These are phyloP conservation scores for Fusarium sp. DNA, from an alignment of 2,329 filamentous ascomycete genomes.

Conservation along the genomic window DNA sequence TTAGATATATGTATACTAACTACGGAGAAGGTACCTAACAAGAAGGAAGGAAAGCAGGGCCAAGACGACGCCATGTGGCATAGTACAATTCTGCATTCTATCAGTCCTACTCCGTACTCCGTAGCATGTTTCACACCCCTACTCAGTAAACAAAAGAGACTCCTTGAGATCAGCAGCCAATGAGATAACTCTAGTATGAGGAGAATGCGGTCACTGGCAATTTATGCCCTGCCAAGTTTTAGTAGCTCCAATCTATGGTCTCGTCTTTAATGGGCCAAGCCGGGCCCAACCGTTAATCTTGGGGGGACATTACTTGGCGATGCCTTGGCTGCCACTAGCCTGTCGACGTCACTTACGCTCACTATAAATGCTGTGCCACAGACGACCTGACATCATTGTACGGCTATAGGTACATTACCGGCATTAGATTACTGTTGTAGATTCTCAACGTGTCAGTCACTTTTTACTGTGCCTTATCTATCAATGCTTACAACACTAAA, in stretches of 20 bases:
- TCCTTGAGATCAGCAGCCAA: slow-evolving; percentile 17
- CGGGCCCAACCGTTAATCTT: slow-evolving; percentile 39
- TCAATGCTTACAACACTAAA: not conserved
- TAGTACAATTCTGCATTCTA: not conserved
- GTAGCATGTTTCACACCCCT: slow-evolving; percentile 7
- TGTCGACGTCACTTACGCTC: slow-evolving; percentile 40
- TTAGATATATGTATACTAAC: not conserved
- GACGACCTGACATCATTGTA: slow-evolving; percentile 17
- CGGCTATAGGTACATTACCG: not conserved
- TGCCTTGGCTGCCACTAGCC: slow-evolving; percentile 18
- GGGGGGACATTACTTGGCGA: slow-evolving; percentile 35
- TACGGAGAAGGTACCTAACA: no score
- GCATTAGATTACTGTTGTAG: no score
- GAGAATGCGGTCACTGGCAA: slow-evolving; percentile 22
- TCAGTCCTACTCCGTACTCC: slow-evolving; percentile 1
- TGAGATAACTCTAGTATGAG: slow-evolving; percentile 19
- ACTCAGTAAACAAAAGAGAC: slow-evolving; percentile 2
- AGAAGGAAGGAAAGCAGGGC: not conserved
- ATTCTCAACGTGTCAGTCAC: no score
- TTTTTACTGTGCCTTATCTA: not conserved
- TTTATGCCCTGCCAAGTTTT: slow-evolving; percentile 33
- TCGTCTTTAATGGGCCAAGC: slow-evolving; percentile 25
- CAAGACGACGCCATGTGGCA: not conserved
- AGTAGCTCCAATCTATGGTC: slow-evolving; percentile 10
- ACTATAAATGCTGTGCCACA: not conserved